Conservation (phyloP, 1,284 basidiomycete species). For the Coniophora puteana region DNA sequence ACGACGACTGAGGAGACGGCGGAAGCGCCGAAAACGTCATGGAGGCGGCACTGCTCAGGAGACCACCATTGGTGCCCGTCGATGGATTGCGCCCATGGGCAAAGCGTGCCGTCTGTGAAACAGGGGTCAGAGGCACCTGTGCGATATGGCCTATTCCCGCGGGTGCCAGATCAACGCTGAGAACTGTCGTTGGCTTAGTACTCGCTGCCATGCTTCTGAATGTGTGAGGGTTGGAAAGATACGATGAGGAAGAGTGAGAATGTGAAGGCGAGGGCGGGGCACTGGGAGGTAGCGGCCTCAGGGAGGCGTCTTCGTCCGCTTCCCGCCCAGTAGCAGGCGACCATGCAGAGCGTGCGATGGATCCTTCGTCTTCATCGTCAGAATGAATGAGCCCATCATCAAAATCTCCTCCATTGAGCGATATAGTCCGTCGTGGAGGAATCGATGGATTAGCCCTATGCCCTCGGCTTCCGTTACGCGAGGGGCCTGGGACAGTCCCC, state of each 20-base stretch:
- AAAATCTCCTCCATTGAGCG: conserved; percentile 54
- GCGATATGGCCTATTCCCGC: conserved; percentile 89
- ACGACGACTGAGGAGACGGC: conserved; percentile 42
- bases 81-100: conserved; percentile 60
- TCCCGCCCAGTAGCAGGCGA: conserved; percentile 69
- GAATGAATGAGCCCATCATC: conserved; percentile 32
- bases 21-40: conserved; percentile 70
- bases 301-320: conserved; percentile 88
- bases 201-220: conserved; percentile 81
- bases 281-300: conserved; percentile 84
- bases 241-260: conserved; percentile 74
- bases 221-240: conserved; percentile 74
- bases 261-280: conserved; percentile 81
- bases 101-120: conserved; percentile 41
- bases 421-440: conserved; percentile 59
- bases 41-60: conserved; percentile 46
- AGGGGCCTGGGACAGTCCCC: no score
- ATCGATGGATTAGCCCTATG: conserved; percentile 35
- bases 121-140: conserved; percentile 67
- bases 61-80: conserved; percentile 39
- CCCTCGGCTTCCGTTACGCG: conserved; percentile 19
- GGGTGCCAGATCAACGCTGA: conserved; percentile 80
- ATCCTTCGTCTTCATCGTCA: conserved; percentile 50
- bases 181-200: conserved; percentile 92
- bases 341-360: conserved; percentile 65